A percentile compares a stretch with the other conserved stretches of the same genome.
Evolutionary conservation across 2,329 filamentous ascomycete genomes (phyloP).

Genomic region (Pseudocercospora ulei): DNA sequence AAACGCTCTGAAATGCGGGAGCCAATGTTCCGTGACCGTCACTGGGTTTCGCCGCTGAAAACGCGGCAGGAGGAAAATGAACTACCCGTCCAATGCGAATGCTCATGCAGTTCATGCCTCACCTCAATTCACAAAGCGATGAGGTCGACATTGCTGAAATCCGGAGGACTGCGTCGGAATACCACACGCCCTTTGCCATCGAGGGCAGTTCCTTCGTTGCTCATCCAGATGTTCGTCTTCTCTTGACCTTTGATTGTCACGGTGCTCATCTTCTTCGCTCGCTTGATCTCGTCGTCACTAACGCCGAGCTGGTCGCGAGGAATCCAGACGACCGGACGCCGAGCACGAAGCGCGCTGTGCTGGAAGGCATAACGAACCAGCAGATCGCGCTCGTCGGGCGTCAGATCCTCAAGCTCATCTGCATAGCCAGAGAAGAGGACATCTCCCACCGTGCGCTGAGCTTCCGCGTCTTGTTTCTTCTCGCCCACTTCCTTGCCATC

Average conservation of each 20-base stretch:
- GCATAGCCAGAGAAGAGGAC: slow-evolving; percentile 78
- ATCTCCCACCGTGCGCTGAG: slow-evolving; percentile 60
- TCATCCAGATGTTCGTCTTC: slow-evolving; percentile 64
- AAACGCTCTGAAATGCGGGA: background rate
- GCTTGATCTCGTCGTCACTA: slow-evolving; percentile 77
- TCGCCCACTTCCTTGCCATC: slow-evolving; percentile 16
- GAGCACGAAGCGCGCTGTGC: slow-evolving; percentile 74
- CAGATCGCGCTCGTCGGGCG: slow-evolving; percentile 75
- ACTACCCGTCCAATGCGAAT: background rate
- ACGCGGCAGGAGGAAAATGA: background rate
- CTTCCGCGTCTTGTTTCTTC: slow-evolving; percentile 41
- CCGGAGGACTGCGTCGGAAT: slow-evolving; percentile 30
- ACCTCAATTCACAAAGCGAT: slow-evolving; percentile 71
- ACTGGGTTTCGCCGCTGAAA: too few species aligned
- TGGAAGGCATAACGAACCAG: slow-evolving; percentile 82
- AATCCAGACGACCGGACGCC: slow-evolving; percentile 85
- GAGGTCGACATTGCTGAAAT: slow-evolving; percentile 69
- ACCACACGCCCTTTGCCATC: slow-evolving; percentile 68
- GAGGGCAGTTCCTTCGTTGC: slow-evolving; percentile 80
- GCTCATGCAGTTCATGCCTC: background rate
- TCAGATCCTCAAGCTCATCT: slow-evolving; percentile 90
- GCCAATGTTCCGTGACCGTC: background rate
- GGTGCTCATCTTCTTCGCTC: slow-evolving; percentile 65
- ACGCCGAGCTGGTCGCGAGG: slow-evolving; percentile 83
- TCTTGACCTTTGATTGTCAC: slow-evolving; percentile 35